Percentiles rank a stretch among this genome's conserved stretches.
Conservation (phyloP, 805 yeast species). For the Candida koratica region DNA sequence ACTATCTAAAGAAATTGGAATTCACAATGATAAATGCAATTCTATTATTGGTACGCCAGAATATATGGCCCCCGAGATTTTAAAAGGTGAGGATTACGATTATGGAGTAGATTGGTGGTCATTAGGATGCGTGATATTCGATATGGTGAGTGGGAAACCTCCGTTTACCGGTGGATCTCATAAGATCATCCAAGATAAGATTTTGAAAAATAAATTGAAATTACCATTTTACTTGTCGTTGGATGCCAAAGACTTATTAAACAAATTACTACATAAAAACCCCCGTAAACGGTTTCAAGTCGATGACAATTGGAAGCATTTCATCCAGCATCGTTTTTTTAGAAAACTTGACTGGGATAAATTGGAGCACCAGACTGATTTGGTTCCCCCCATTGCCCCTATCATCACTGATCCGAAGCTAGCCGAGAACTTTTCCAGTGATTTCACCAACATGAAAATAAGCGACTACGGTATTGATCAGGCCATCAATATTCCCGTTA, state of each 20-base stretch:
- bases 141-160: conserved; percentile 42
- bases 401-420: conserved; percentile 41
- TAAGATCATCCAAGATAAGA: conserved; percentile 37
- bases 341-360: conserved; percentile 36
- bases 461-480: conserved; percentile 22
- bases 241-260: conserved; percentile 41
- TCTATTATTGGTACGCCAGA: conserved; percentile 45
- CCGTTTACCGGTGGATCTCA: conserved; percentile 43
- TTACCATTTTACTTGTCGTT: conserved; percentile 38
- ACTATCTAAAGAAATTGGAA: conserved; percentile 33
- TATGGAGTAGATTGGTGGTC: conserved; percentile 48
- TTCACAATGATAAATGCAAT: conserved; percentile 17
- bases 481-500: conserved; percentile 10
- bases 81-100: conserved; percentile 38
- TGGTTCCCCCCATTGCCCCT: conserved; percentile 40
- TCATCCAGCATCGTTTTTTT: conserved; percentile 37
- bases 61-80: conserved; percentile 47
- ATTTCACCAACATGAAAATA: conserved; percentile 44
- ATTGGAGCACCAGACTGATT: conserved; percentile 25
- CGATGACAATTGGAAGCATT: conserved; percentile 30
- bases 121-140: conserved; percentile 42
- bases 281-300: conserved; percentile 36
- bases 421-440: conserved; percentile 43
- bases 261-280: conserved; percentile 35
- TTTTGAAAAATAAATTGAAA: conserved; percentile 30